phyloP scores from a whole-genome alignment of 2,329 filamentous ascomycete genomes.

The Drechmeria coniospora region DNA sequence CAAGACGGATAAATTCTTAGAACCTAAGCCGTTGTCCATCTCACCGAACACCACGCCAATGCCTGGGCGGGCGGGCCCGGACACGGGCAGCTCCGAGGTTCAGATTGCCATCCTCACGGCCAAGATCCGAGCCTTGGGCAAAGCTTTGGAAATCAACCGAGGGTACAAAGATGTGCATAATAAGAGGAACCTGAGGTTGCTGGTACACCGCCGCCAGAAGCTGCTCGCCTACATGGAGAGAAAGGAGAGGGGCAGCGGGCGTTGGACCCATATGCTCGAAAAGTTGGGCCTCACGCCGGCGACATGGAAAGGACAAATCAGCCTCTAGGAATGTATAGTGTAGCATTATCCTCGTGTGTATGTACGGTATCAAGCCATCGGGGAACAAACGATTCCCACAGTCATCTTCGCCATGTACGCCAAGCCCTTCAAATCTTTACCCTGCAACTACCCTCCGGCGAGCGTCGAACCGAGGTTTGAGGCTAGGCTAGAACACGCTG shows the following conservation, averaged over 20 bases:
- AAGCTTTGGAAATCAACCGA: constrained; percentile 49
- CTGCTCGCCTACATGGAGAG: constrained; percentile 70
- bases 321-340: constrained; percentile 21
- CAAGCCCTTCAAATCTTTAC: constrained; percentile 13
- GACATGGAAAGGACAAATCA: constrained; percentile 81
- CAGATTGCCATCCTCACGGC: constrained; percentile 90
- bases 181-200: constrained; percentile 71
- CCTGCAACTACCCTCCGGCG: too few relatives aligned
- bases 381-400: constrained; percentile 10
- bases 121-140: constrained; percentile 73
- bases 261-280: constrained; percentile 77
- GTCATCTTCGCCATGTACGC: constrained; percentile 14
- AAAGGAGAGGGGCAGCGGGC: constrained; percentile 79
- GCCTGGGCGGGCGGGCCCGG: constrained; percentile 57
- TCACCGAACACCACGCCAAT: constrained; percentile 21
- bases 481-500: constrained; percentile 63
- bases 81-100: constrained; percentile 94
- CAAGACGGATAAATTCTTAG: constrained; percentile 60
- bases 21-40: constrained; percentile 40
- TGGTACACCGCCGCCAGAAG: constrained; percentile 84
- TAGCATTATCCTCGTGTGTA: constrained; percentile 27
- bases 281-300: constrained; percentile 75
- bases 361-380: constrained; percentile 31
- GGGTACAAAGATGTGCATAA: constrained; percentile 85
- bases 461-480: constrained; percentile 6